Percentiles rank a stretch among this genome's conserved stretches.
Conservation (phyloP, 768 basidiomycete species). For the Saitozyma podzolica region DNA sequence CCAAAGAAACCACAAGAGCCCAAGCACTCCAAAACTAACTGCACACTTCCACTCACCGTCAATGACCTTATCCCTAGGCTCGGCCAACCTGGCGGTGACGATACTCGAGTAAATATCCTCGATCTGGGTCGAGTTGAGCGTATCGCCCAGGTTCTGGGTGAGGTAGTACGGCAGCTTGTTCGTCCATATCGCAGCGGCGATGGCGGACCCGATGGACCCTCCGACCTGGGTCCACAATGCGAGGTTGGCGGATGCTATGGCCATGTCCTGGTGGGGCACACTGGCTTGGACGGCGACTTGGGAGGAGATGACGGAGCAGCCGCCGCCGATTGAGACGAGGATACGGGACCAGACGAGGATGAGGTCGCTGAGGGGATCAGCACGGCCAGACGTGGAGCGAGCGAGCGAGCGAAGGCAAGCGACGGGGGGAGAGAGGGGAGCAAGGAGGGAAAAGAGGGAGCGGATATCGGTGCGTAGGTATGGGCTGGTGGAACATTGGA, state of each 20-base stretch:
- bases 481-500: too few relatives aligned
- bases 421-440: too few relatives aligned
- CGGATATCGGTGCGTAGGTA: too few relatives aligned
- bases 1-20: too few relatives aligned
- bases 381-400: too few relatives aligned
- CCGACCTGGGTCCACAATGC: constrained; percentile 54
- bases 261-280: constrained; percentile 54
- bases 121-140: constrained; percentile 40
- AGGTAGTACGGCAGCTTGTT: constrained; percentile 29
- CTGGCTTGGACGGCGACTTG: constrained; percentile 53
- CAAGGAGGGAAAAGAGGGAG: too few relatives aligned
- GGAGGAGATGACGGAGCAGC: constrained; percentile 45
- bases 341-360: constrained; percentile 47
- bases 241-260: constrained; percentile 51
- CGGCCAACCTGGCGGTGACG: constrained; percentile 34
- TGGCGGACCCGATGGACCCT: constrained; percentile 51
- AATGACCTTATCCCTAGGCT: constrained; percentile 39
- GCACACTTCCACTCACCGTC: too few relatives aligned
- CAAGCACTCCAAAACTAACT: too few relatives aligned
- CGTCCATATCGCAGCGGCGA: constrained; percentile 49
- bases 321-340: constrained; percentile 43
- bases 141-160: constrained; percentile 33
- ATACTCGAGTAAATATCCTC: constrained; percentile 44
- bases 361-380: constrained; percentile 18
- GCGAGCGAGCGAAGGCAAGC: too few relatives aligned